Percentiles rank a stretch among this genome's conserved stretches.
Evolutionary conservation across 2,329 filamentous ascomycete genomes (phyloP).

Genomic region (Diaporthe sp.): DNA sequence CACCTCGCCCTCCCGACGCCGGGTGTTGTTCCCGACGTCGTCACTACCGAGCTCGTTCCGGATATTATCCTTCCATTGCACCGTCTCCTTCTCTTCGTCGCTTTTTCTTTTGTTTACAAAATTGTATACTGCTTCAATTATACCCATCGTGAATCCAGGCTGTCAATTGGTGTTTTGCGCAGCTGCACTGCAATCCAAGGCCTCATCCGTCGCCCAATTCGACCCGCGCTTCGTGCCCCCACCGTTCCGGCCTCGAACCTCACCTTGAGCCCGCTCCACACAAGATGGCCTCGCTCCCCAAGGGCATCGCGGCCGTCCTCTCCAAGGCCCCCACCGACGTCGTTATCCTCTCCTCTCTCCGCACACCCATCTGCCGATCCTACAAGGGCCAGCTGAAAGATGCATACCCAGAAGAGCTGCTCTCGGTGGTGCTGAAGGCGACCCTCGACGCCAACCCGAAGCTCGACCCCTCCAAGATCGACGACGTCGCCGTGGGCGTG

Average conservation of each 20-base stretch:
- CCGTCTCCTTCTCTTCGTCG: background rate
- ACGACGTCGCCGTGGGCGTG: constrained; percentile 88
- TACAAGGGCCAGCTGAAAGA: constrained; percentile 88
- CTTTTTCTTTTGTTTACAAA: background rate
- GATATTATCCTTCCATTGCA: background rate
- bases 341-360: constrained; percentile 89
- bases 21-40: constrained; percentile 12
- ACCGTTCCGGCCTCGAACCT: background rate
- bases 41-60: constrained; percentile 10
- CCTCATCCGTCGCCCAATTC: background rate
- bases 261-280: background rate
- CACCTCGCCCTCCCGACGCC: constrained; percentile 21
- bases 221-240: background rate
- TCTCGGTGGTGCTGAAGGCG: constrained; percentile 73
- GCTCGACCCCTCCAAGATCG: constrained; percentile 74
- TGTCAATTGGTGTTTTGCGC: background rate
- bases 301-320: constrained; percentile 80
- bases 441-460: constrained; percentile 79
- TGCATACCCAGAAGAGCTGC: constrained; percentile 90
- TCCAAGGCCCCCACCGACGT: constrained; percentile 83
- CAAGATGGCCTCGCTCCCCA: constrained; percentile 60
- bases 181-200: background rate
- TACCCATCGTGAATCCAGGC: background rate
- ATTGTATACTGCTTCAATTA: background rate
- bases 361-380: constrained; percentile 86